Conservation (phyloP, 2,329 filamentous ascomycete genomes). For the Penicillium italicum region DNA sequence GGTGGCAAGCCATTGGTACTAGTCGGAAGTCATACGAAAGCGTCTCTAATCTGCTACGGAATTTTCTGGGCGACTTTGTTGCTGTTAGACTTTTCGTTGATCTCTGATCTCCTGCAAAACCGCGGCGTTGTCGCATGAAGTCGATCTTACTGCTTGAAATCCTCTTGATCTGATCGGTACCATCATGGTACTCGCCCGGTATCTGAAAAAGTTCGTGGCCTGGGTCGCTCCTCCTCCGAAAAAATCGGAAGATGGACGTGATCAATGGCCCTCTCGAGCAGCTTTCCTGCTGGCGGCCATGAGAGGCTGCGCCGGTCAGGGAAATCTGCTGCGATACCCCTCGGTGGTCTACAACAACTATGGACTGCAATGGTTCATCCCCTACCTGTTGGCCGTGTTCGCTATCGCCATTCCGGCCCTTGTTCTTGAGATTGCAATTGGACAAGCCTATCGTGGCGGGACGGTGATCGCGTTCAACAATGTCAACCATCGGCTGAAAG, state of each 20-base stretch:
- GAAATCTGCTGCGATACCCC: slow-evolving; percentile 57
- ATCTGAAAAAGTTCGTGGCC: slow-evolving; percentile 20
- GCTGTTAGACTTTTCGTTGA: neutral
- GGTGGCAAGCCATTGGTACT: slow-evolving; percentile 3
- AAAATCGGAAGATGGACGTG: slow-evolving; percentile 44
- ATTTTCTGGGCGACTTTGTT: neutral
- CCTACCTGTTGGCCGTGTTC: slow-evolving; percentile 55
- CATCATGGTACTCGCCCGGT: slow-evolving; percentile 6
- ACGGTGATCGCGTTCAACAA: slow-evolving; percentile 55
- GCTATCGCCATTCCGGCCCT: slow-evolving; percentile 56
- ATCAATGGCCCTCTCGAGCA: slow-evolving; percentile 55
- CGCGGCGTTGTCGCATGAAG: neutral
- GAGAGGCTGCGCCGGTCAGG: slow-evolving; percentile 58
- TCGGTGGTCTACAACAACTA: slow-evolving; percentile 60
- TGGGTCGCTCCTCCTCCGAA: slow-evolving; percentile 35
- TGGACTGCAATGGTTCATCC: slow-evolving; percentile 59
- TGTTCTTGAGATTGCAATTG: slow-evolving; percentile 53
- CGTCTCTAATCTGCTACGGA: neutral
- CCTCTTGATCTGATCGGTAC: neutral
- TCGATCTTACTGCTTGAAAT: neutral
- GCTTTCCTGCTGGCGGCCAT: slow-evolving; percentile 57
- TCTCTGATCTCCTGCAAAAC: neutral
- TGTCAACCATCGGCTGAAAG: slow-evolving; percentile 52
- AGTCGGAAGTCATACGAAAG: neutral
- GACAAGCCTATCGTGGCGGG: slow-evolving; percentile 55